Base-by-base conservation (phyloP, 1,284 basidiomycete species). In the Boletus calvinii region DNA sequence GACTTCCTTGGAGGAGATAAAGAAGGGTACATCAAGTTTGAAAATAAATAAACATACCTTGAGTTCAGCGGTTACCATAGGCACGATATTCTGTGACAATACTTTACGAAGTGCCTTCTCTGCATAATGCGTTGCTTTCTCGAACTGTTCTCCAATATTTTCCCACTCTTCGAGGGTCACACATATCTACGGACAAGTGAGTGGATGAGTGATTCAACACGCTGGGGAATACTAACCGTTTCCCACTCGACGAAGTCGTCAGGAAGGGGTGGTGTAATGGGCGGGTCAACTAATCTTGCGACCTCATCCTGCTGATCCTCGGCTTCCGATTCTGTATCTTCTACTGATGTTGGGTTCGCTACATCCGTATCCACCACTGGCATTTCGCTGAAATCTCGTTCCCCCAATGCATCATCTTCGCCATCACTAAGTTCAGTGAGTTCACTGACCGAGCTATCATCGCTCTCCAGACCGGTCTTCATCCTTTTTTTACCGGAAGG, bases 91-190 rank as follows among this genome's bases (percentile, higher is more conserved):
- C 46, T 84, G 78, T 15, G 77, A 72, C 34, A 95, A 72, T 49
- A 80, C 71, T 61, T 87, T 88, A 67, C 87, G 79, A 30, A 95
- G 73, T 9, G 84, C 81, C 69, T 85, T 87, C 71, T 95, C 93
- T 39, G 84, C 74, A 55, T 89, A 88, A 66, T 94, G 84, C 6
- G 84, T 85, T 3, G 87, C 84, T 39, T 81, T 83, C 61, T 81
- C 81, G 62, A 94, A 94, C 30, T 72, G 81, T 31, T 84, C 80
- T 12, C 81, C 77, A 47, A 94, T 79, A 38, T 77, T 76, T 58
- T 91, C 84, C 92, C 92, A 93, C 58, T 93, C 90, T 6, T 78
- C 67, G 15, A 90, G 74, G n/a, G 88, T 90, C 13, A 86, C 79
- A 62, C 87, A 91, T 56, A 94, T 80, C 89, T 92, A 50, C 10